A percentile compares a stretch with the other conserved stretches of the same genome.
phyloP scores from a whole-genome alignment of 2,329 filamentous ascomycete genomes.

The Clonostachys sp. region DNA sequence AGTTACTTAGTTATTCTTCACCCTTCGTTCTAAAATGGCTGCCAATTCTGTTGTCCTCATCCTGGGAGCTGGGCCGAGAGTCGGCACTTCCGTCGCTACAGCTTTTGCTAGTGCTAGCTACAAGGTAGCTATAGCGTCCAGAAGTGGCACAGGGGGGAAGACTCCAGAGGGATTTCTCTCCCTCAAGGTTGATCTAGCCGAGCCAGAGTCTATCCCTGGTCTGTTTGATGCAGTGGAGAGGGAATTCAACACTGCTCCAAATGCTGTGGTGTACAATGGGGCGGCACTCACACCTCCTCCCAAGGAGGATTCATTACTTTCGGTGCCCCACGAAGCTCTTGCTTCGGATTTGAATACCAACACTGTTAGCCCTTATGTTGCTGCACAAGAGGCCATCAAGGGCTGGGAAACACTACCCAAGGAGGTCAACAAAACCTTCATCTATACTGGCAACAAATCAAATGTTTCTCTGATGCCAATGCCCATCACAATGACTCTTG shows the following conservation, averaged over 20 bases:
- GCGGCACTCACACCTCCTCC: constrained; percentile 24
- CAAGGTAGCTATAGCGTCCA: constrained; percentile 1
- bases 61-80: constrained; percentile 2
- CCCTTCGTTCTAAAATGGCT: no score
- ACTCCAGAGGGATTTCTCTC: not conserved
- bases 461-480: not conserved
- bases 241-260: constrained; percentile 21
- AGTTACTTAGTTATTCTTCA: no score
- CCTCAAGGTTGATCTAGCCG: constrained; percentile 6
- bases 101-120: constrained; percentile 1
- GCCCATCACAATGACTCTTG: constrained; percentile 5
- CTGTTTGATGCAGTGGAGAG: constrained; percentile 24
- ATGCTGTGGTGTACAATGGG: constrained; percentile 36
- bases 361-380: constrained; percentile 27
- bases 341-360: constrained; percentile 26
- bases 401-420: constrained; percentile 25
- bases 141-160: constrained; percentile 4
- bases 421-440: not conserved
- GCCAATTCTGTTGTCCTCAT: constrained; percentile 1
- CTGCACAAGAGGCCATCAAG: constrained; percentile 29
- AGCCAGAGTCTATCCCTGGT: constrained; percentile 1
- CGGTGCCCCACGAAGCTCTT: constrained; percentile 22
- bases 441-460: not conserved
- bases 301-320: constrained; percentile 20
- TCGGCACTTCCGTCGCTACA: not conserved